These are phyloP conservation scores for Cutaneotrichosporon mucoides DNA, from an alignment of 1,284 basidiomycete genomes.

Conservation along the genomic window DNA sequence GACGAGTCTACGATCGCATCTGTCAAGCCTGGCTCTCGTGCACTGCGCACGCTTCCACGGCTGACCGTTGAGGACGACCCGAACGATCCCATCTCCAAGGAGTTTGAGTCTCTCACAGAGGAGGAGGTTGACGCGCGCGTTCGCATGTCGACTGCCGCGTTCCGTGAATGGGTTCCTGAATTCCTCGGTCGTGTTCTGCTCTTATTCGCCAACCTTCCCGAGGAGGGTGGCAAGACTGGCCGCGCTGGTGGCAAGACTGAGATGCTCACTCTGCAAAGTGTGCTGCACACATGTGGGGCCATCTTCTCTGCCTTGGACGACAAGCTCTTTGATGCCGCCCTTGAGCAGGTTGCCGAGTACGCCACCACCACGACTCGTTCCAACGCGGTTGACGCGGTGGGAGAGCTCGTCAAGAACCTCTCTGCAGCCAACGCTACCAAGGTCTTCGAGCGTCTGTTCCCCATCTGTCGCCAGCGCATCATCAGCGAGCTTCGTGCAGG, in stretches of 20 bases:
- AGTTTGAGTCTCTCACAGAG: slow-evolving; percentile 35
- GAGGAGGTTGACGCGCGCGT: slow-evolving; percentile 42
- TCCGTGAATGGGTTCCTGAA: slow-evolving; percentile 76
- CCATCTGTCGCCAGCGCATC: slow-evolving; percentile 74
- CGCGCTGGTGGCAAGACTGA: slow-evolving; percentile 50
- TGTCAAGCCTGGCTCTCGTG: slow-evolving; percentile 25
- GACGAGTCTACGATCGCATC: slow-evolving; percentile 20
- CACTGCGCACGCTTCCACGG: slow-evolving; percentile 25
- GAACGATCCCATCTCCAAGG: slow-evolving; percentile 36
- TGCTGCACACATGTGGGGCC: slow-evolving; percentile 51
- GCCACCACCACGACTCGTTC: slow-evolving; percentile 72
- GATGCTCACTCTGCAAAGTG: slow-evolving; percentile 35
- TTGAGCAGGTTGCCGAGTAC: slow-evolving; percentile 82
- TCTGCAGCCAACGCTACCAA: slow-evolving; percentile 73
- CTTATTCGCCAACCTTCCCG: slow-evolving; percentile 88
- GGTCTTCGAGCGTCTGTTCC: slow-evolving; percentile 75
- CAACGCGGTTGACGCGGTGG: slow-evolving; percentile 84
- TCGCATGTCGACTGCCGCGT: slow-evolving; percentile 40
- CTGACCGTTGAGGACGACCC: slow-evolving; percentile 37
- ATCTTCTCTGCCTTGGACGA: slow-evolving; percentile 86
- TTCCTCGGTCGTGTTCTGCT: slow-evolving; percentile 82
- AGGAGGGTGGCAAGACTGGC: slow-evolving; percentile 56
- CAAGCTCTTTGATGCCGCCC: slow-evolving; percentile 75
- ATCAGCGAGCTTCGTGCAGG: slow-evolving; percentile 82
- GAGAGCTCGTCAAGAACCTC: slow-evolving; percentile 81